Base-by-base conservation (phyloP, 192 early-diverging fungal species). In the Allomyces javanicus region DNA sequence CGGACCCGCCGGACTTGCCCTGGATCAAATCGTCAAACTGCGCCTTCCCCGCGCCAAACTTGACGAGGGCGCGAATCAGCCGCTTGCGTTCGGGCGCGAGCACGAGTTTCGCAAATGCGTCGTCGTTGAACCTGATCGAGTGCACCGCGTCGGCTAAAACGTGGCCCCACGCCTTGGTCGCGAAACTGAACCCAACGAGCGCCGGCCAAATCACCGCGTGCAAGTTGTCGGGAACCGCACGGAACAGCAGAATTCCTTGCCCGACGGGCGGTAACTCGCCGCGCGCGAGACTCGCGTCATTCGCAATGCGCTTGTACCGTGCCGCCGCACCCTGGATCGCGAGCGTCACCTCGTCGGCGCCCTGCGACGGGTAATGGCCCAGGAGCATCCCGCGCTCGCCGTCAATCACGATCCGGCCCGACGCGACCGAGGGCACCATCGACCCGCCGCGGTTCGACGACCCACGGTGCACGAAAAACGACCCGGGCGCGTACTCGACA, bases 161-260 rank as follows among this genome's bases (percentile, higher is more conserved):
- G 61, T 82, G 80, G 7, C 80, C 79, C 80, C 80, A 82, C 9
- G 73, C 64, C 71, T 82, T 82, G 62, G 76, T 64, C 1, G 80
- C 44, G 67, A 82, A 82, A 45, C 74, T 76, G 70, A 82, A 82
- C 12, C 77, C 80, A 44, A 81, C 78, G 63, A 82, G 44, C 17
- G 79, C 80, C 9, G 80, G 80, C 79, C 80, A 58, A 14, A 58
- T n/a, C 50, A 58, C 1, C 9, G 50, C 17, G 50, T 58, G 50
- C 17, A 58, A 58, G 50, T 58, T 1, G 1, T 14, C 17, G 50
- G 50, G 50, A n/a, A 58, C 17, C 21, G 50, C 5, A 3, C 50
- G 50, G 50, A 21, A 58, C 50, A 58, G 50, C 50, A 58, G 50
- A 14, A 58, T 58, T 0, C 50, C 50, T n/a, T 58, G 17, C n/a